Conservation (phyloP, 2,329 filamentous ascomycete genomes). For the Byssochlamys sp. region DNA sequence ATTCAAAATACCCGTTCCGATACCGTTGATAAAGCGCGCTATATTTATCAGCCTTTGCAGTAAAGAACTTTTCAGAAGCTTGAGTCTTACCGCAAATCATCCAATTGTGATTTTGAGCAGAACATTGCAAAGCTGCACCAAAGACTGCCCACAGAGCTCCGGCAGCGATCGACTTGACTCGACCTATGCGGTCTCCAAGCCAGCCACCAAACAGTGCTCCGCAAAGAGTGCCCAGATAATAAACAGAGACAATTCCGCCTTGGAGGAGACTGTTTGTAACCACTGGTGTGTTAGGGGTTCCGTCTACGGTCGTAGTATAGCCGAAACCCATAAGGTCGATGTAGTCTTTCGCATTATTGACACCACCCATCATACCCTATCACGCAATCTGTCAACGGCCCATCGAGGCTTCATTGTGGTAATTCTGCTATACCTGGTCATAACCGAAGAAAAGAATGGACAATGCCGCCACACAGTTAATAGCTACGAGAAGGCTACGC, state of each 20-base stretch:
- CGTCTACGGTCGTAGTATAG: constrained; percentile 42
- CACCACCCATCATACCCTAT: constrained; percentile 48
- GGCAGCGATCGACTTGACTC: constrained; percentile 54
- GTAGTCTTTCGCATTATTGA: constrained; percentile 58
- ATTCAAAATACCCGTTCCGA: constrained; percentile 61
- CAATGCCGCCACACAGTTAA: constrained; percentile 55
- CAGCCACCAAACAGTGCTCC: constrained; percentile 55
- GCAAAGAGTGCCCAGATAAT: constrained; percentile 54
- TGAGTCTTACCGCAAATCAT: constrained; percentile 55
- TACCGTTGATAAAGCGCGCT: constrained; percentile 53
- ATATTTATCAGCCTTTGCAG: constrained; percentile 4
- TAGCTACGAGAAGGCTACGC: constrained; percentile 46
- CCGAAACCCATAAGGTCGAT: constrained; percentile 57
- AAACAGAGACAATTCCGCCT: constrained; percentile 52
- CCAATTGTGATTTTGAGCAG: constrained; percentile 57
- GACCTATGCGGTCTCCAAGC: constrained; percentile 53
- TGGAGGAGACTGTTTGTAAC: constrained; percentile 52
- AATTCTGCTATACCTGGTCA: constrained; percentile 29
- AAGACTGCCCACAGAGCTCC: constrained; percentile 50
- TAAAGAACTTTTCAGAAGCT: not conserved
- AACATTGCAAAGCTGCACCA: constrained; percentile 56
- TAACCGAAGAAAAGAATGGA: constrained; percentile 62
- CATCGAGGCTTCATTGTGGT: not conserved
- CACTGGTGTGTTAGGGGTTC: constrained; percentile 38
- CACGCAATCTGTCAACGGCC: not conserved